Conservation (phyloP, 2,329 filamentous ascomycete genomes). For the Curvularia spicifera region DNA sequence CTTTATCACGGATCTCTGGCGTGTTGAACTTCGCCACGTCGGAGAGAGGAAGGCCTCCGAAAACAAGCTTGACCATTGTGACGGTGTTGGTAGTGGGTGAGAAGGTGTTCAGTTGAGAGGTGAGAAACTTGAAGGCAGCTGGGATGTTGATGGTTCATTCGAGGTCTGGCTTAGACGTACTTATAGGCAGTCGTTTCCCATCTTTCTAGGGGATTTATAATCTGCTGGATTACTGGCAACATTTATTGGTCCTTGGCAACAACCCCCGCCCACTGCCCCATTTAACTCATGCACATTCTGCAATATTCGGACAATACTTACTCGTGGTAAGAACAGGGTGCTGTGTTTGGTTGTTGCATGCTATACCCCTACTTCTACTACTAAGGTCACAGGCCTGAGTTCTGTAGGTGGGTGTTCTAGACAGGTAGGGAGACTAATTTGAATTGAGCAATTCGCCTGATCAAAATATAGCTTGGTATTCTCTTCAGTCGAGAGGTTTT, state of each 20-base stretch:
- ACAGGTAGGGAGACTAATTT: too few relatives aligned
- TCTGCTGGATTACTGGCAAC: not conserved
- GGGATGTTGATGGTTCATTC: slow-evolving; percentile 4
- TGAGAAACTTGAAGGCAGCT: not conserved
- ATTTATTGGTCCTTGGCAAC: not conserved
- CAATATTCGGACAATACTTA: too few relatives aligned
- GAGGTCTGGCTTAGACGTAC: not conserved
- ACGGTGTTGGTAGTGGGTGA: not conserved
- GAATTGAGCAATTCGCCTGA: too few relatives aligned
- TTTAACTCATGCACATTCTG: too few relatives aligned
- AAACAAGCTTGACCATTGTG: slow-evolving; percentile 47
- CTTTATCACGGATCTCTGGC: slow-evolving; percentile 21
- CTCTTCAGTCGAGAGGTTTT: too few relatives aligned
- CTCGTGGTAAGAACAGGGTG: not conserved
- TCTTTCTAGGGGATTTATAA: not conserved
- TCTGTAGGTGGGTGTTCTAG: too few relatives aligned
- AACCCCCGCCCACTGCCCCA: too few relatives aligned
- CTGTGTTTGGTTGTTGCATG: not conserved
- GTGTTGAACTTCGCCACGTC: slow-evolving; percentile 24
- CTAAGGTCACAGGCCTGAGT: too few relatives aligned
- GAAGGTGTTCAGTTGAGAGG: not conserved
- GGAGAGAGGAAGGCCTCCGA: slow-evolving; percentile 43
- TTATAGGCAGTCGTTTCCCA: slow-evolving; percentile 4
- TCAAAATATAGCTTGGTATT: too few relatives aligned
- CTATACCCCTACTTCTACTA: not conserved